These are phyloP conservation scores for Graphilbum fragrans DNA, from an alignment of 2,329 filamentous ascomycete genomes.

Conservation along the genomic window DNA sequence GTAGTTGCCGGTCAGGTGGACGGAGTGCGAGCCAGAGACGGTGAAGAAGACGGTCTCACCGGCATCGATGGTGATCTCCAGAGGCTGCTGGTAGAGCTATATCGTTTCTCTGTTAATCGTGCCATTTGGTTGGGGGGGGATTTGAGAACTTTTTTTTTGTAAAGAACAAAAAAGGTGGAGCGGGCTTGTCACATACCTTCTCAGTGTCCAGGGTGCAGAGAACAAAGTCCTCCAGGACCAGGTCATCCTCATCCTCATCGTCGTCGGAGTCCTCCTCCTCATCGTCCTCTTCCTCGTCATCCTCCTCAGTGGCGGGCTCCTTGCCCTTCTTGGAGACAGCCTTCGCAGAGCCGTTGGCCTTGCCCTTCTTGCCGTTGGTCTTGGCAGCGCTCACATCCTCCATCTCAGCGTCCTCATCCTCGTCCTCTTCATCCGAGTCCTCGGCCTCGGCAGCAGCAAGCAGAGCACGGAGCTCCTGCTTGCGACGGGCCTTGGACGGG, in stretches of 20 bases:
- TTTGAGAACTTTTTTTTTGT: background rate
- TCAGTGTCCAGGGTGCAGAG: slow-evolving; percentile 91
- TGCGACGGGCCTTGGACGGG: slow-evolving; percentile 70
- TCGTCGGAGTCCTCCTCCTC: slow-evolving; percentile 30
- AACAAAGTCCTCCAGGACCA: slow-evolving; percentile 77
- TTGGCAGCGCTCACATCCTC: slow-evolving; percentile 27
- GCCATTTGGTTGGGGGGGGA: background rate
- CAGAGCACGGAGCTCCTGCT: slow-evolving; percentile 66
- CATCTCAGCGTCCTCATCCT: slow-evolving; percentile 30
- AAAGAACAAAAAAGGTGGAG: slow-evolving; percentile 4
- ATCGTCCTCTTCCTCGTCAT: slow-evolving; percentile 13
- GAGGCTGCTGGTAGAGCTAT: slow-evolving; percentile 86
- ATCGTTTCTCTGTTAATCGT: background rate
- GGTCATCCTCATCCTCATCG: slow-evolving; percentile 43
- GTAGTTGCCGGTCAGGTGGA: slow-evolving; percentile 95
- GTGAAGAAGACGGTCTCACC: slow-evolving; percentile 87
- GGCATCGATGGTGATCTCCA: slow-evolving; percentile 85
- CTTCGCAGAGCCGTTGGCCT: slow-evolving; percentile 8
- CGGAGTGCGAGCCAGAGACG: slow-evolving; percentile 76
- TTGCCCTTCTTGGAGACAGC: slow-evolving; percentile 12
- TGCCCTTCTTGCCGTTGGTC: slow-evolving; percentile 16
- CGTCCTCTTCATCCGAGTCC: slow-evolving; percentile 46
- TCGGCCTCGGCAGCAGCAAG: slow-evolving; percentile 50
- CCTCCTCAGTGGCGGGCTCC: slow-evolving; percentile 8
- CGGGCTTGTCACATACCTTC: slow-evolving; percentile 64